Percentiles rank a stretch among this genome's conserved stretches.
Conservation (phyloP, 768 basidiomycete species). For the Naganishia randhawae region DNA sequence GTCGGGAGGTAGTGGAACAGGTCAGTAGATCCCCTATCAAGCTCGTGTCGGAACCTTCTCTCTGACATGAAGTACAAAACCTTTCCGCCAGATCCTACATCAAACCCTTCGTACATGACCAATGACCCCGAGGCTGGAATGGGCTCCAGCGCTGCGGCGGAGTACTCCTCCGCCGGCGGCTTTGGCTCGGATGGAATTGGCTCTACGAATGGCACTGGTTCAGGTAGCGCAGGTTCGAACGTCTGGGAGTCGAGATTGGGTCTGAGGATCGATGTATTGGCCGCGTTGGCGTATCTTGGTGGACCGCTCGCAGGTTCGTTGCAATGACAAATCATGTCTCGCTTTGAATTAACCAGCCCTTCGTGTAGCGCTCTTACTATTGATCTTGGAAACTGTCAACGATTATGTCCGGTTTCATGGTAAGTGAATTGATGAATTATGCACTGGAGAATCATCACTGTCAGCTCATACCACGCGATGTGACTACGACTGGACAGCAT, state of each 20-base stretch:
- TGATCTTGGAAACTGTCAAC: slow-evolving; percentile 72
- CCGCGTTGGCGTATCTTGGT: slow-evolving; percentile 63
- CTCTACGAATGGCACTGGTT: not conserved
- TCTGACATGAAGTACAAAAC: not conserved
- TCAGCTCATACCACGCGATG: not conserved
- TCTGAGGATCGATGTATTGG: slow-evolving; percentile 64
- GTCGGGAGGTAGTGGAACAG: slow-evolving; percentile 58
- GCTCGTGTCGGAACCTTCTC: not conserved
- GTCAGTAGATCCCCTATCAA: not conserved
- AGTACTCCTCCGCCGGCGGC: not conserved
- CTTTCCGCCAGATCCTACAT: not conserved
- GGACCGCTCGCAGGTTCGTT: slow-evolving; percentile 69
- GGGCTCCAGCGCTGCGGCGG: not conserved
- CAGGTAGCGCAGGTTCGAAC: slow-evolving; percentile 48
- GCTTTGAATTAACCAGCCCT: not conserved
- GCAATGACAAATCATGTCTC: not conserved
- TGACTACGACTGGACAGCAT: slow-evolving; percentile 55
- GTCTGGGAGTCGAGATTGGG: slow-evolving; percentile 70
- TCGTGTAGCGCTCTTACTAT: slow-evolving; percentile 59
- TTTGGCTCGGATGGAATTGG: slow-evolving; percentile 2
- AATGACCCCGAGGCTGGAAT: slow-evolving; percentile 52
- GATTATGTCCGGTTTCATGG: slow-evolving; percentile 76
- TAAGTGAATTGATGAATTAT: slow-evolving; percentile 49
- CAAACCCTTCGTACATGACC: slow-evolving; percentile 30
- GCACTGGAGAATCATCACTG: not conserved